phyloP scores from a whole-genome alignment of 441 rosid genomes.

The Aleurites moluccanus region DNA sequence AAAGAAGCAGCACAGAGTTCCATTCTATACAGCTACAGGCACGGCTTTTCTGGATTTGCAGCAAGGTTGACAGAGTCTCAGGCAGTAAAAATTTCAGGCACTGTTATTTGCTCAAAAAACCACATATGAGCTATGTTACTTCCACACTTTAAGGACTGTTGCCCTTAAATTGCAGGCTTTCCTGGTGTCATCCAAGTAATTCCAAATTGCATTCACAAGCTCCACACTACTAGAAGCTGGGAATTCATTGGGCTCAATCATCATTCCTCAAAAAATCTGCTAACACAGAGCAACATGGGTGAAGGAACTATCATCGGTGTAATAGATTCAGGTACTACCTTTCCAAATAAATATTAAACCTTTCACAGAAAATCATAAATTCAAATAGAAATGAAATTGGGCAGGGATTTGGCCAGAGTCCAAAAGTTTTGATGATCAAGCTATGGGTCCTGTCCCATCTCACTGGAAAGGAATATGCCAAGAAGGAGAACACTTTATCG shows the following conservation, averaged over 20 bases:
- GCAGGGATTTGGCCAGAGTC: slow-evolving; percentile 46
- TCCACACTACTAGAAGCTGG: slow-evolving; percentile 47
- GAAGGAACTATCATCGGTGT: slow-evolving; percentile 47
- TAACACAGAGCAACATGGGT: slow-evolving; percentile 34
- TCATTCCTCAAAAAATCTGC: slow-evolving; percentile 24
- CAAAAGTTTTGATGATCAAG: slow-evolving; percentile 33
- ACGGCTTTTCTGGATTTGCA: slow-evolving; percentile 67
- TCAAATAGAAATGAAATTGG: slow-evolving; percentile 10
- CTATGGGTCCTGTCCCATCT: slow-evolving; percentile 33
- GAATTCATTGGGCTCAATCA: slow-evolving; percentile 39
- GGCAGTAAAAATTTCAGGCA: slow-evolving; percentile 49
- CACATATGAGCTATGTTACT: neutral
- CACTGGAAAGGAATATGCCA: slow-evolving; percentile 43
- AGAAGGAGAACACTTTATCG: slow-evolving; percentile 29
- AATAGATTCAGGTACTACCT: slow-evolving; percentile 41
- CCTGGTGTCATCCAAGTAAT: slow-evolving; percentile 45
- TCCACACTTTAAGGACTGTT: neutral
- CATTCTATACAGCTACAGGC: slow-evolving; percentile 55
- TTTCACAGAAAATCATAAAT: neutral
- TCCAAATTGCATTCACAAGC: slow-evolving; percentile 37
- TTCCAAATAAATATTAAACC: neutral
- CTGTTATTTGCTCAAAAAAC: slow-evolving; percentile 7
- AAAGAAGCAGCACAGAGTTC: slow-evolving; percentile 52
- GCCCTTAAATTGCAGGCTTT: slow-evolving; percentile 27
- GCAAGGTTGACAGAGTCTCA: slow-evolving; percentile 50